A percentile compares a stretch with the other conserved stretches of the same genome.
phyloP scores from a whole-genome alignment of 306 rosid species.

The Hippophae gyantsensis region DNA sequence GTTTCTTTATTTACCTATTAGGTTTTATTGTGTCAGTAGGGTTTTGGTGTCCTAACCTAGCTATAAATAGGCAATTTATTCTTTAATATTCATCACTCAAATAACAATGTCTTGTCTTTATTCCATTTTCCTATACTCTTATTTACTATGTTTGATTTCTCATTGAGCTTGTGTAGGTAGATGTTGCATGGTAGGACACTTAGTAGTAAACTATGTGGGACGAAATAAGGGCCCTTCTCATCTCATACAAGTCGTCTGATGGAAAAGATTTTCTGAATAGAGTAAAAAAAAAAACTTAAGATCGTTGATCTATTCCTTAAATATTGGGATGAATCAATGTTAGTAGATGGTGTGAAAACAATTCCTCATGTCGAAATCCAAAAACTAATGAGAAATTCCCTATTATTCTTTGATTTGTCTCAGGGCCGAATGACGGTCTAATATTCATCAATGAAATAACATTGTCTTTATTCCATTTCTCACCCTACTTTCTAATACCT shows the following conservation, averaged over 20 bases:
- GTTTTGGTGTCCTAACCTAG: no score
- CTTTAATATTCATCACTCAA: no score
- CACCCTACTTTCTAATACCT: no score
- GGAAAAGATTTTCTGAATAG: neutral
- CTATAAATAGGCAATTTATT: no score
- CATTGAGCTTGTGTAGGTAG: neutral
- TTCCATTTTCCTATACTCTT: no score
- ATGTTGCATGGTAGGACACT: neutral
- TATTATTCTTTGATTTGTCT: slow-evolving; percentile 7
- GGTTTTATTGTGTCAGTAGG: no score
- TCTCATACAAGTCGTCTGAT: neutral
- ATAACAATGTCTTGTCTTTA: no score
- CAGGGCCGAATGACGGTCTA: neutral
- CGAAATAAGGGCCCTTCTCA: slow-evolving; percentile 1
- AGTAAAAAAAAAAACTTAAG: slow-evolving; percentile 8
- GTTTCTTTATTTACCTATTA: no score
- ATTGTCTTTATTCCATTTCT: no score
- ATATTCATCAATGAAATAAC: no score
- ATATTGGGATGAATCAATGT: slow-evolving; percentile 2
- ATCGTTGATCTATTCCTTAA: slow-evolving; percentile 9
- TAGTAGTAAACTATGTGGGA: slow-evolving; percentile 5
- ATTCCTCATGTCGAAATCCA: slow-evolving; percentile 4
- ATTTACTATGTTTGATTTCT: no score
- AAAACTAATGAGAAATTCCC: slow-evolving; percentile 1
- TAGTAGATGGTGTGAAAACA: neutral